phyloP scores from a whole-genome alignment of 805 yeast species.

The Kluyveromyces nonfermentans region DNA sequence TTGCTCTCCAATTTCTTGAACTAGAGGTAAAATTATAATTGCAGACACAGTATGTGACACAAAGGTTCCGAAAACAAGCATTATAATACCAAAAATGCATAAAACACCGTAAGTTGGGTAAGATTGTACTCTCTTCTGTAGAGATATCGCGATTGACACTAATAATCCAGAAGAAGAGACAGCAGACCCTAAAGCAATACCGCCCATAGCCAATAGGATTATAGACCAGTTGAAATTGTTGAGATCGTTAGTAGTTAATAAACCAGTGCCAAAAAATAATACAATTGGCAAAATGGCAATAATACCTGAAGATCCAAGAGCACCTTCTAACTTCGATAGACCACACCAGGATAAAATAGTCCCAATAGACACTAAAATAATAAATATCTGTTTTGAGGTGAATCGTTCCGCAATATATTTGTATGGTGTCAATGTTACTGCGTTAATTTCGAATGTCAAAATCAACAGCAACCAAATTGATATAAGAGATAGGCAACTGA shows the following conservation, averaged over 20 bases:
- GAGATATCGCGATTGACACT: conserved; percentile 60
- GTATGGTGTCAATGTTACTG: conserved; percentile 38
- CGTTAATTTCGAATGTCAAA: conserved; percentile 43
- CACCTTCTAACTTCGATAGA: conserved; percentile 56
- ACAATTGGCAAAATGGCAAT: conserved; percentile 82
- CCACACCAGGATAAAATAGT: conserved; percentile 90
- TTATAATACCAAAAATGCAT: conserved; percentile 72
- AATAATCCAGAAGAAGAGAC: conserved; percentile 87
- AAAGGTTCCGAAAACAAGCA: conserved; percentile 83
- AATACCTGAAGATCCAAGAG: conserved; percentile 88
- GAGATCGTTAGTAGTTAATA: conserved; percentile 75
- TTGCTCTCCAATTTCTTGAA: conserved; percentile 73
- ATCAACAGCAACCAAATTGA: conserved; percentile 62
- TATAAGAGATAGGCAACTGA: conserved; percentile 50
- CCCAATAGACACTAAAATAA: conserved; percentile 52
- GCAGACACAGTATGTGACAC: conserved; percentile 97
- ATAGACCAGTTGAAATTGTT: conserved; percentile 96
- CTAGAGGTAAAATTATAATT: conserved; percentile 79
- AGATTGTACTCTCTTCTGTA: conserved; percentile 57
- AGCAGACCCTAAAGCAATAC: conserved; percentile 87
- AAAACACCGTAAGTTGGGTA: conserved; percentile 59
- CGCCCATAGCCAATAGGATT: conserved; percentile 95
- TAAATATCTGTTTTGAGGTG: conserved; percentile 63
- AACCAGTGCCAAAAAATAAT: conserved; percentile 81
- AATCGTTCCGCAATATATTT: conserved; percentile 54